Evolutionary conservation across 805 yeast genomes (phyloP).

Genomic region (Starmerella ratchasimensis): DNA sequence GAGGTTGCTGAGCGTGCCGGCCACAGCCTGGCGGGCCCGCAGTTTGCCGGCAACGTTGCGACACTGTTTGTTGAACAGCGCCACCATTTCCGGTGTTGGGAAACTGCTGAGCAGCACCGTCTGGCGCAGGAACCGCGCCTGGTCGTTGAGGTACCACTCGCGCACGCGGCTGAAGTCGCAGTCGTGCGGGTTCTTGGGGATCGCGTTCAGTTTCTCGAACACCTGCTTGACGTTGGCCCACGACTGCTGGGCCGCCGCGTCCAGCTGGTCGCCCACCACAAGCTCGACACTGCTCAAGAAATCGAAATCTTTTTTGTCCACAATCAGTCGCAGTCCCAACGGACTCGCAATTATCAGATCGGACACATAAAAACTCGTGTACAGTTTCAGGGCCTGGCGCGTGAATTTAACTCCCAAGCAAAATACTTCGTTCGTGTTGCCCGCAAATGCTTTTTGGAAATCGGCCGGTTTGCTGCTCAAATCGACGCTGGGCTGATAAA

Average conservation of each 20-base stretch:
- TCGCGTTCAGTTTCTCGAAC: constrained; percentile 54
- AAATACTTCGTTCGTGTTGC: constrained; percentile 85
- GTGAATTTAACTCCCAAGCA: constrained; percentile 85
- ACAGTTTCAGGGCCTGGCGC: constrained; percentile 71
- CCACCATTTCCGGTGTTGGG: constrained; percentile 68
- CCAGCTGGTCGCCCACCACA: constrained; percentile 65
- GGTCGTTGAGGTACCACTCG: constrained; percentile 84
- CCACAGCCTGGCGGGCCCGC: constrained; percentile 31
- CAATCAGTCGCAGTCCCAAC: constrained; percentile 65
- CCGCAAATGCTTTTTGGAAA: constrained; percentile 64
- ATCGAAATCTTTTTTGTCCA: constrained; percentile 60
- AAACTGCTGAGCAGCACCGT: constrained; percentile 62
- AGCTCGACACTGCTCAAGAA: constrained; percentile 83
- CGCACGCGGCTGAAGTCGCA: constrained; percentile 86
- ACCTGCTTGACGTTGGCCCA: constrained; percentile 69
- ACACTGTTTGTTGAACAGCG: constrained; percentile 32
- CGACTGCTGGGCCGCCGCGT: constrained; percentile 80
- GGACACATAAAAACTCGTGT: constrained; percentile 67
- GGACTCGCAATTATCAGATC: constrained; percentile 89
- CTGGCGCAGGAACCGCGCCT: constrained; percentile 61
- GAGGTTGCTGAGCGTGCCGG: constrained; percentile 46
- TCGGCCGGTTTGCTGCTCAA: constrained; percentile 63
- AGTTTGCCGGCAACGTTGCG: constrained; percentile 29
- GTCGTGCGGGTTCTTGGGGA: constrained; percentile 66
- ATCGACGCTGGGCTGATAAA: constrained; percentile 38